Base-by-base conservation (phyloP, 2,329 filamentous ascomycete species). In the Lachnellula cervina region DNA sequence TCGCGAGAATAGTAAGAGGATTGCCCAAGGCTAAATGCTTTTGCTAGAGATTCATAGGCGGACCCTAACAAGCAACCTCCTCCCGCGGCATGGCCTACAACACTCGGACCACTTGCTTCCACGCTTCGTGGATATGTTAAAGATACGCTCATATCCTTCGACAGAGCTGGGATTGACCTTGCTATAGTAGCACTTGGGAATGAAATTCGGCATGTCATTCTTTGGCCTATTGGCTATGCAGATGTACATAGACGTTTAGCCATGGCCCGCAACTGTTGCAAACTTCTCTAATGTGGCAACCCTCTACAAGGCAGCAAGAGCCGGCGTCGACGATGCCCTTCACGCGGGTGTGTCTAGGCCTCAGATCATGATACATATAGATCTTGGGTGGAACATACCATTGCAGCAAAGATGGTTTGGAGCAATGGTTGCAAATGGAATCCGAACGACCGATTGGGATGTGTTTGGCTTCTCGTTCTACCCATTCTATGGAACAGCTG, bases 381-480 rank as follows among this genome's bases (percentile, higher is more conserved):
- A 89, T 66, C 83, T 88, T 66, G 86, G 87, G 13, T 90, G 86
- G 84, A 79, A 87, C 60, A 84, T 81, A 78, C 76, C 73, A 2
- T 78, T 80, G 3, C 86, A 89, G 67, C 73, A 85, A 58, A 58
- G 65, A 7, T 84, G 77, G 74, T 88, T 81, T 70, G 89, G 88
- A 68, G 78, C 78, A n/a, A 73, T 74, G 3, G 76, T 84, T 0
- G 73, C 84, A 0, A 76, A 70, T n/a, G 72, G 73, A 14, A 82
- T 80, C 2, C 73, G 74, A 1, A 72, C 83, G 2, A 71, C 73
- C 7, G 84, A 86, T 58, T 89, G 84, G 58, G 87, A 90, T 67
- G 77, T 86, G 59, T 87, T 89, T 71, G 87, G 85, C 9, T 81
- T 90, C 1, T 84, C 80, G 0, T 90, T 84, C 70, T 90, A 90